phyloP scores from a whole-genome alignment of 2,329 filamentous ascomycete genomes.

The Lasiodiplodia hormozganensis region DNA sequence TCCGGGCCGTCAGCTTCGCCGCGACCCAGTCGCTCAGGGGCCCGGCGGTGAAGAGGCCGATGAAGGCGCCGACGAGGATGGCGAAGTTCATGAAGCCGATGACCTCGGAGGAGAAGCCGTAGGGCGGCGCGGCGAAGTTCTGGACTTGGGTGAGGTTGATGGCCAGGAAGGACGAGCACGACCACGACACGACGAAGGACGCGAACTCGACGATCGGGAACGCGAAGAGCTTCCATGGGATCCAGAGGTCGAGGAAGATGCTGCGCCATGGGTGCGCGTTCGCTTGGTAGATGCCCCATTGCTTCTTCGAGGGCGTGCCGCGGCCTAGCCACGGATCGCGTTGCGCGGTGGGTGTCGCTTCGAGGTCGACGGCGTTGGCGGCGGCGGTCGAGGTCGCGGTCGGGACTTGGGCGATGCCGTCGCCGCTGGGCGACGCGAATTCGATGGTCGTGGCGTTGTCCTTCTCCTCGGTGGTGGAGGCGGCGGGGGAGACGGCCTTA shows the following conservation, averaged over 20 bases:
- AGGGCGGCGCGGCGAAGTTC: constrained; percentile 62
- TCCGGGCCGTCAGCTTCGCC: constrained; percentile 59
- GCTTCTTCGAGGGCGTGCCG: constrained; percentile 61
- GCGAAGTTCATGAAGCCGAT: constrained; percentile 67
- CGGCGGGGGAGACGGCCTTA: constrained; percentile 28
- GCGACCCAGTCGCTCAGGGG: constrained; percentile 65
- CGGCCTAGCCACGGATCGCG: constrained; percentile 63
- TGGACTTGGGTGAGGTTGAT: constrained; percentile 67
- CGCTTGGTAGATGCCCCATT: constrained; percentile 62
- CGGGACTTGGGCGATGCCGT: constrained; percentile 35
- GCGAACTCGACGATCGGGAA: constrained; percentile 70
- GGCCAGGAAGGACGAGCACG: constrained; percentile 63
- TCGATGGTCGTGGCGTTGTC: constrained; percentile 30
- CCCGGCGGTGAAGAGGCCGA: constrained; percentile 63
- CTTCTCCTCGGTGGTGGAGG: constrained; percentile 36
- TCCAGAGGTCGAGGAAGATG: constrained; percentile 62
- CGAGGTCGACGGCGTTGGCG: constrained; percentile 34
- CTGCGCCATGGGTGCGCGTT: constrained; percentile 55
- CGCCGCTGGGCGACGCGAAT: constrained; percentile 18
- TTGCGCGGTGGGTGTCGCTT: constrained; percentile 46
- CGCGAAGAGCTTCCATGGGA: constrained; percentile 67
- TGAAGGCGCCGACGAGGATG: constrained; percentile 59
- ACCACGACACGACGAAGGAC: constrained; percentile 68
- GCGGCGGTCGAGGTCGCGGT: constrained; percentile 36
- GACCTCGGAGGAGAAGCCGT: constrained; percentile 58